These are phyloP conservation scores for Elsinoe australis DNA, from an alignment of 2,329 filamentous ascomycete genomes.

Conservation along the genomic window DNA sequence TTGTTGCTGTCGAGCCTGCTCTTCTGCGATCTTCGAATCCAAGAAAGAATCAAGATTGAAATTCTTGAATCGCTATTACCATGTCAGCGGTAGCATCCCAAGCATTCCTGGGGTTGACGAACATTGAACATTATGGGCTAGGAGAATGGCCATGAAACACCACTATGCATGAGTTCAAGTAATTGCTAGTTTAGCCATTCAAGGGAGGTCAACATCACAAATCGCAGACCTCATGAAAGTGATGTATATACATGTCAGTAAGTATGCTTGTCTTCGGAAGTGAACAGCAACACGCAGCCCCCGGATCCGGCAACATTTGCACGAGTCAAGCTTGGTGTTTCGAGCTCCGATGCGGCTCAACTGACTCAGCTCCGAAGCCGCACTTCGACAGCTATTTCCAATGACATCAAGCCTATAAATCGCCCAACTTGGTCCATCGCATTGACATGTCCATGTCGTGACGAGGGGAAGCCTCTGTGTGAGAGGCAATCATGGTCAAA, in stretches of 20 bases:
- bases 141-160: not conserved
- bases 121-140: conserved; percentile 15
- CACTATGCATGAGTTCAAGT: too few relatives aligned
- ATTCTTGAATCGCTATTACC: conserved; percentile 28
- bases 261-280: not conserved
- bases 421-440: not conserved
- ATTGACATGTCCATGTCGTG: not conserved
- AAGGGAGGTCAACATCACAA: too few relatives aligned
- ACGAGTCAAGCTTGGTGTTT: conserved; percentile 1
- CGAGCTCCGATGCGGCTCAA: conserved; percentile 2
- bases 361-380: not conserved
- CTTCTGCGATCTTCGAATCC: conserved; percentile 46
- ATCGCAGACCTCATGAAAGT: too few relatives aligned
- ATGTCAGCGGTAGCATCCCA: not conserved
- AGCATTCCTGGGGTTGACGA: not conserved
- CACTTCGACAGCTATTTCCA: too few relatives aligned
- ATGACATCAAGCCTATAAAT: not conserved
- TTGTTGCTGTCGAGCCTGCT: conserved; percentile 44
- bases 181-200: too few relatives aligned
- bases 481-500: conserved; percentile 59
- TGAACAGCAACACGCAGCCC: not conserved
- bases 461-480: not conserved
- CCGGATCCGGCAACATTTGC: conserved; percentile 8
- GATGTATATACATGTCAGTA: too few relatives aligned
- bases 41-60: conserved; percentile 33